Base-by-base conservation (phyloP, 1,284 basidiomycete genomes). In the Rhodotorula sp. region DNA sequence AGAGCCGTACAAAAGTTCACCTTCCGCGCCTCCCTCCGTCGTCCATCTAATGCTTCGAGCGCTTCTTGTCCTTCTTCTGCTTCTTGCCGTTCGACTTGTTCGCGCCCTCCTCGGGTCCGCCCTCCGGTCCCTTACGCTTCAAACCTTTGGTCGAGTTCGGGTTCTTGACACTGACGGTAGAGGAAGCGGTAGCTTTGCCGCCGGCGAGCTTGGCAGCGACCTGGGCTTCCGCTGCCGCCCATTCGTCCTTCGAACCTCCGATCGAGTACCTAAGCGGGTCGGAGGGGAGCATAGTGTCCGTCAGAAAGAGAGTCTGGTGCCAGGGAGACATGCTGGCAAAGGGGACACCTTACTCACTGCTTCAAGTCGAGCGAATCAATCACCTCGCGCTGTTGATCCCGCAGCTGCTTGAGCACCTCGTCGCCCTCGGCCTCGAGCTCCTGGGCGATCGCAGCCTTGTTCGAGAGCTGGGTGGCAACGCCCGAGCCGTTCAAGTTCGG, bases 321-420 rank as follows among this genome's bases (percentile, higher is more conserved):
- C 29, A 18, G 30, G n/a, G 37, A n/a, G 30, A 12, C 44, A 14
- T 24, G 53, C 4, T 18, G 22, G 4, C 18, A 63, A 54, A 30
- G 20, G 51, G 37, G 49, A 70, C 66, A 70, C 51, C 60, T 64
- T 37, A 85, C 91, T 85, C 79, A 95, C 91, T 90, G 89, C 82
- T 84, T 86, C 75, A 96, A 81, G 82, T 95, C 91, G 42, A 96
- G 84, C 30, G 90, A 86, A 76, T 91, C 87, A 65, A 97, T 88
- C 84, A 95, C 87, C 80, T 90, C 90, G 29, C 88, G 84, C 81
- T 95, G 92, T 64, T 81, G 77, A 33, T 80, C 79, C 65, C 77
- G 77, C 54, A 80, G 74, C 62, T 79, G 71, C 69, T 78, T 78
- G 57, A 79, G 78, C 59, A 82, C 83, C 73, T 83, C 82, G 37